phyloP scores from a whole-genome alignment of 306 rosid species.

The Fragaria ananassa region DNA sequence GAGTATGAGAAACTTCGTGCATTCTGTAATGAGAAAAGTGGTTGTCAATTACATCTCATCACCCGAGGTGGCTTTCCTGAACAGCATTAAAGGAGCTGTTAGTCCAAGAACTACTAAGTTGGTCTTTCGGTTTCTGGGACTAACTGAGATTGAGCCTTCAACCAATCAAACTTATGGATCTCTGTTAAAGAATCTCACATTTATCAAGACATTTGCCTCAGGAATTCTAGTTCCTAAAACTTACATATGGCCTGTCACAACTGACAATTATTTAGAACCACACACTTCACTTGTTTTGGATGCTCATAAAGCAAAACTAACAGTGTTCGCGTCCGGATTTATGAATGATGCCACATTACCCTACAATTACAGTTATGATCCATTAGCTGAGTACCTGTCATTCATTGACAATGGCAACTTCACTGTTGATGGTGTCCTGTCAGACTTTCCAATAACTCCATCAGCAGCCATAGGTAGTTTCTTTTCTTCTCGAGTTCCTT shows the following conservation, averaged over 20 bases:
- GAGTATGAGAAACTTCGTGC: constrained; percentile 57
- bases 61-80: constrained; percentile 76
- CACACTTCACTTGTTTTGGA: constrained; percentile 68
- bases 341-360: constrained; percentile 49
- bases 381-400: constrained; percentile 60
- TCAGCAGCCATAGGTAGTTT: constrained; percentile 60
- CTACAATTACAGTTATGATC: constrained; percentile 79
- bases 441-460: constrained; percentile 80
- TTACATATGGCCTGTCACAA: constrained; percentile 70
- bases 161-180: constrained; percentile 69
- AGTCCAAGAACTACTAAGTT: constrained; percentile 56
- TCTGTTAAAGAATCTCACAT: constrained; percentile 61
- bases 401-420: constrained; percentile 67
- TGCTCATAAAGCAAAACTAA: constrained; percentile 70
- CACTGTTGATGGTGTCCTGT: constrained; percentile 75
- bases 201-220: constrained; percentile 77
- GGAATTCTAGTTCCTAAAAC: constrained; percentile 78
- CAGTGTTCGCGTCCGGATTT: constrained; percentile 68
- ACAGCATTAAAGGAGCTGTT: constrained; percentile 50
- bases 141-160: constrained; percentile 50
- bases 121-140: constrained; percentile 53
- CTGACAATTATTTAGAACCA: constrained; percentile 44
- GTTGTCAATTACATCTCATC: constrained; percentile 65
- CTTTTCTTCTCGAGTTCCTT: background rate
- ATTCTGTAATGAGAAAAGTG: constrained; percentile 43